phyloP scores from a whole-genome alignment of 345 rosid genomes.

The Psidium friedrichsthalianum region DNA sequence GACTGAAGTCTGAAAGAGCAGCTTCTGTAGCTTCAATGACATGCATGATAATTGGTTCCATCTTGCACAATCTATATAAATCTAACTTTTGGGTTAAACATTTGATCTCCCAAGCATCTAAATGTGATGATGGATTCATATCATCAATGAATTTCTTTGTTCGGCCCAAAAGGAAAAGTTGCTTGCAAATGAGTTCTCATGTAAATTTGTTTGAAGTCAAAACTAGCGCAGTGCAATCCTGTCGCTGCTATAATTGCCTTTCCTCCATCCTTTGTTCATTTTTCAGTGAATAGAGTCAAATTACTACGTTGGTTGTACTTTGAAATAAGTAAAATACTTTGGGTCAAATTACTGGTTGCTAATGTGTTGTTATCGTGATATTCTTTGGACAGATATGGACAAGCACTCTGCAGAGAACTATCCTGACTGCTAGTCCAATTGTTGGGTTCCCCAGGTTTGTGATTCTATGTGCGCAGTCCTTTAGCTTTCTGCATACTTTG shows the following conservation, averaged over 20 bases:
- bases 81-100: not conserved
- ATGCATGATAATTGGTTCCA: not conserved
- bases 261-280: not conserved
- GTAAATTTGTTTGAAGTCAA: not conserved
- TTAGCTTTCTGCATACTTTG: not conserved
- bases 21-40: constrained; percentile 66
- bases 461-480: not conserved
- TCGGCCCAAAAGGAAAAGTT: not conserved
- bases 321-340: not conserved
- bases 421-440: constrained; percentile 77
- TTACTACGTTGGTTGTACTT: not conserved
- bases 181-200: not conserved
- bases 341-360: not conserved
- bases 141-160: not conserved
- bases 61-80: not conserved
- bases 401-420: constrained; percentile 95
- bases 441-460: constrained; percentile 87
- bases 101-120: not conserved
- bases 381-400: constrained; percentile 70
- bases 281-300: not conserved
- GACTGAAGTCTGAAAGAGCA: constrained; percentile 88
- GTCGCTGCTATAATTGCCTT: not conserved
- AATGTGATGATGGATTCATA: not conserved
- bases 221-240: not conserved
- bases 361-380: not conserved